Conservation (phyloP, 2,329 filamentous ascomycete species). For the Colletotrichum musae region DNA sequence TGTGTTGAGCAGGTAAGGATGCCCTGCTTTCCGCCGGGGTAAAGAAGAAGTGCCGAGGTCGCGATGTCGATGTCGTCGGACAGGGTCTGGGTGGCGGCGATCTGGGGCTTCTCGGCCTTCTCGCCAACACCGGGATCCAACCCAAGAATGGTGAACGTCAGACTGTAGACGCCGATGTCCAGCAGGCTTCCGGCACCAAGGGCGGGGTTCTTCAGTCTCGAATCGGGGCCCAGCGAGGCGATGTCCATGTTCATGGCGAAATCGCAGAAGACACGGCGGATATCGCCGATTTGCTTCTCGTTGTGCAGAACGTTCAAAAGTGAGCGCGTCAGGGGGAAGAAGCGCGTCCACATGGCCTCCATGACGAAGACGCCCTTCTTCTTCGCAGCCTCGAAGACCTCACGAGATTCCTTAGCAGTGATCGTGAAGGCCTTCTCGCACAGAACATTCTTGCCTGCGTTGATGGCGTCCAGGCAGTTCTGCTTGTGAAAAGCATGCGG, state of each 20-base stretch:
- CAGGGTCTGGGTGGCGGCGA: conserved; percentile 53
- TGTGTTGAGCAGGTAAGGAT: conserved; percentile 57
- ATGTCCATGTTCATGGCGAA: conserved; percentile 56
- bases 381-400: conserved; percentile 57
- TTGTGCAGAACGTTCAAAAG: conserved; percentile 54
- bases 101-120: conserved; percentile 49
- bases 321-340: conserved; percentile 54
- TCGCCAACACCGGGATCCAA: conserved; percentile 50
- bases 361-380: conserved; percentile 59
- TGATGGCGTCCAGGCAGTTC: conserved; percentile 60
- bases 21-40: conserved; percentile 55
- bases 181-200: conserved; percentile 60
- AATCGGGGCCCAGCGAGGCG: conserved; percentile 48
- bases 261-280: conserved; percentile 57
- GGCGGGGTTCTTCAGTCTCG: conserved; percentile 53
- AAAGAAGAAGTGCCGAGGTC: conserved; percentile 57
- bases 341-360: conserved; percentile 63
- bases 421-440: conserved; percentile 63
- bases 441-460: conserved; percentile 58
- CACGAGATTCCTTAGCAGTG: conserved; percentile 56
- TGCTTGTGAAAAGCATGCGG: conserved; percentile 61
- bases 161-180: conserved; percentile 60
- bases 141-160: conserved; percentile 56
- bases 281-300: conserved; percentile 56
- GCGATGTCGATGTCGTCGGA: conserved; percentile 52